Evolutionary conservation across 2,329 filamentous ascomycete species (phyloP), one percentile per base, ranked within the genome.

Genomic region (Ustulina deusta): DNA sequence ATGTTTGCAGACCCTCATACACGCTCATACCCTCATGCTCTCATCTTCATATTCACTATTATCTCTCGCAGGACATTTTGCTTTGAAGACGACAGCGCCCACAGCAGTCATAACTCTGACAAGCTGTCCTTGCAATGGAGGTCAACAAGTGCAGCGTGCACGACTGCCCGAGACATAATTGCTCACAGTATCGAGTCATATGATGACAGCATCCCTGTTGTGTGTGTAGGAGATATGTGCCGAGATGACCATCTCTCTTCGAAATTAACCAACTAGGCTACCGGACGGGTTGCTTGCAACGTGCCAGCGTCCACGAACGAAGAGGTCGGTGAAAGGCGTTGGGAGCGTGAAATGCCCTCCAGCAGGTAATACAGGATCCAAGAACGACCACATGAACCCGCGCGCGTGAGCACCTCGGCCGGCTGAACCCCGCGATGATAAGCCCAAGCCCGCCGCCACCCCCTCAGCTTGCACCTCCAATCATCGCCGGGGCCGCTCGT

Each of bases 381-480:
- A 11, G 17, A 32, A 44, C n/a, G 34, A 51, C 17, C 63, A 44
- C 52, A 52, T 60, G 58, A 66, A 29, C 51, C 20, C 20, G 34
- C n/a, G 48, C 67, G 56, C 67, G 56, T 69, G 66, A 60, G 63
- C 63, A 48, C 44, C 67, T 64, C 67, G 67, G 46, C 60, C 60
- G 64, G 61, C 20, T 42, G 3, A 49, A 25, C 51, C 49, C 25
- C 64, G 62, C 60, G 61, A 40, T 54, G 60, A 57, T 42, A 32
- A 17, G 22, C 32, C 40, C 25, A 40, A 40, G 29, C 22, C 40
- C n/a, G n/a, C n/a, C n/a, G n/a, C n/a, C n/a, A n/a, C n/a, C n/a
- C 32, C 38, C 49, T 44, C 49, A 38, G 40, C 17, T 36, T n/a
- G 11, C 34, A 34, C 48, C 29, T 27, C 22, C 29, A 25, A 57